Evolutionary conservation across 1,284 basidiomycete species (phyloP), one percentile per base, ranked within the genome.

Genomic region (Tremellales sp.): DNA sequence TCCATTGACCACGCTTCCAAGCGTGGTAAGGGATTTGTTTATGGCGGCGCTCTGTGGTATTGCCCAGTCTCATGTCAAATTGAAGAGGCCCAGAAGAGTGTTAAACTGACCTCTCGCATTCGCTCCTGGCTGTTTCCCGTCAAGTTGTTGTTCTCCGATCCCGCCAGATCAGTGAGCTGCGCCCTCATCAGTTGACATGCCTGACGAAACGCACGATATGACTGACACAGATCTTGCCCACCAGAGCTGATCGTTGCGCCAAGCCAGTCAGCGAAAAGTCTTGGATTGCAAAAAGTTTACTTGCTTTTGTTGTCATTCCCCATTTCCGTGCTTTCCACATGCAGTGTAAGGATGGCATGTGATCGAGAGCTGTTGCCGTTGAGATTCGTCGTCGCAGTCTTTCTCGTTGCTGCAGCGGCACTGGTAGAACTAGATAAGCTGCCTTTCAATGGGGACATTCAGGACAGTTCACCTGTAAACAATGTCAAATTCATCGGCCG

Each of bases 101-200:
- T 10, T 21, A 18, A 14, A 45, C 61, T 48, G 21, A 65, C 65
- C 47, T 68, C 65, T 40, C 51, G 80, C 84, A 90, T 87, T 2
- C 88, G 79, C 13, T 79, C 81, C 2, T 80, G 72, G 61, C 89
- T 84, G 55, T 90, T 90, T 7, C 87, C 87, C 2, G 87, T 89
- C 32, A 85, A 75, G 68, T 87, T 90, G 67, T 89, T 90, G 61
- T 89, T 89, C 73, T 91, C 87, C 0, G 85, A 87, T 10, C 87
- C 88, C 12, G 88, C 87, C 14, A 91, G 77, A 70, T 91, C 87
- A 10, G 89, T 85, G 3, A 90, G 77, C 62, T 62, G 28, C 25
- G 14, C 10, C 12, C 12, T 12, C 3, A 13, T 27, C 21, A 7
- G 27, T 10, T 3, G 22, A 12, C 25, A 24, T 38, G 21, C 18